A percentile compares a stretch with the other conserved stretches of the same genome.
Conservation (phyloP, 768 basidiomycete genomes). For the Kwoniella europaea region DNA sequence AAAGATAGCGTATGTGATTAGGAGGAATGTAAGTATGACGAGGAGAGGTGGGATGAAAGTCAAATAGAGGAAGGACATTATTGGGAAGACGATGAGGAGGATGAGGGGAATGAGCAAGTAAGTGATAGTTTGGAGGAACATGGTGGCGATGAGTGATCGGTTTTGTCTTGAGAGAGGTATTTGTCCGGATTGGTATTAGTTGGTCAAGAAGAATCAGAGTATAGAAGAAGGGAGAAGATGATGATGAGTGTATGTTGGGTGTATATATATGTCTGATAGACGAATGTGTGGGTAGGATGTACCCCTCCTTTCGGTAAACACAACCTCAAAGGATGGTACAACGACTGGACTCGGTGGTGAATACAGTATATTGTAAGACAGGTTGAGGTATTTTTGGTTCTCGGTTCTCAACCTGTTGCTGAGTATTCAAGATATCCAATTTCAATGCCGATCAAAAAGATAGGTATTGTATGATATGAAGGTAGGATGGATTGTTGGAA, state of each 20-base stretch:
- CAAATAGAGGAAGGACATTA: neutral
- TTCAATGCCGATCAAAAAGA: too few relatives aligned
- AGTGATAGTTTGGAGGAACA: neutral
- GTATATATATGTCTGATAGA: neutral
- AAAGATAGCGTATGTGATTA: neutral
- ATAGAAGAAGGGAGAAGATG: neutral
- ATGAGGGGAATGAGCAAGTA: neutral
- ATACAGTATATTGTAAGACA: neutral
- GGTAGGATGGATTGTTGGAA: neutral
- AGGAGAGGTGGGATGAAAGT: neutral
- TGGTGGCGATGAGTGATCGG: neutral
- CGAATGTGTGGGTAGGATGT: neutral
- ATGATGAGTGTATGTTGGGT: neutral
- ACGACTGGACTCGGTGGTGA: neutral
- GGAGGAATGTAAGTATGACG: neutral
- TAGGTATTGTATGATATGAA: neutral
- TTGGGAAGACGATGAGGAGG: neutral
- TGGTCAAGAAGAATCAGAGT: too few relatives aligned
- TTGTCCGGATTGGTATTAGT: neutral
- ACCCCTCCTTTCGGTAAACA: neutral
- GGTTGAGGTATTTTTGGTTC: too few relatives aligned
- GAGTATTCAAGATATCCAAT: too few relatives aligned
- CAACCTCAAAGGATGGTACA: neutral
- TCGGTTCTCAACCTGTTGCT: too few relatives aligned
- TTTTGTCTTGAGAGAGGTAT: neutral